Percentiles rank a stretch among this genome's conserved stretches.
phyloP scores from a whole-genome alignment of 2,329 filamentous ascomycete genomes.

The Apiospora hydei region DNA sequence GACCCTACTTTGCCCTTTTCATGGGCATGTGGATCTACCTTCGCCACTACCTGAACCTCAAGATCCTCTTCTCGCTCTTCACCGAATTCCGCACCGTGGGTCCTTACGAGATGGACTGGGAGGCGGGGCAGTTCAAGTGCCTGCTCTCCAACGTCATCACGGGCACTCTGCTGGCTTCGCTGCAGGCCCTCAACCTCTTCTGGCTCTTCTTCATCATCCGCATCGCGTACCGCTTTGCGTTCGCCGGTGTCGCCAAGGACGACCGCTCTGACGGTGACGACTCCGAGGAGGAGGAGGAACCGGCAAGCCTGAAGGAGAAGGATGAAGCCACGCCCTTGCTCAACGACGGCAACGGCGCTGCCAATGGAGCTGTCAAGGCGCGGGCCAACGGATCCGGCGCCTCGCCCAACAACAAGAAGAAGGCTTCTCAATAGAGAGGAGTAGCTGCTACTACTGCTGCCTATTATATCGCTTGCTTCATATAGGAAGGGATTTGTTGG shows the following conservation, averaged over 20 bases:
- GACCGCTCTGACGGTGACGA: constrained; percentile 76
- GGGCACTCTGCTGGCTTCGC: constrained; percentile 65
- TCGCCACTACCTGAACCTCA: constrained; percentile 83
- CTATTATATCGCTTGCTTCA: neutral
- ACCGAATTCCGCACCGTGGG: constrained; percentile 79
- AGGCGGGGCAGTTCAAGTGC: constrained; percentile 79
- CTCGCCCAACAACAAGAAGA: constrained; percentile 34
- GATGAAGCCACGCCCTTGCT: constrained; percentile 32
- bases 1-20: constrained; percentile 85
- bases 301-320: constrained; percentile 33
- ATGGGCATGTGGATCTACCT: constrained; percentile 87
- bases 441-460: neutral
- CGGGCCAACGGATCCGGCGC: constrained; percentile 32
- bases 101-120: constrained; percentile 80
- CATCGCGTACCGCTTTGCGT: constrained; percentile 75
- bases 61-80: constrained; percentile 77
- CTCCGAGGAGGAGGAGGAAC: constrained; percentile 60
- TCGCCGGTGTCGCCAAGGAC: constrained; percentile 68
- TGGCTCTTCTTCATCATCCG: constrained; percentile 82
- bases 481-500: neutral
- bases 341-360: constrained; percentile 37
- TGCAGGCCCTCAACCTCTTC: constrained; percentile 81
- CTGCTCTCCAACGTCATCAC: constrained; percentile 73
- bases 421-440: constrained; percentile 24
- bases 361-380: constrained; percentile 36